Evolutionary conservation across 257 asterid species (phyloP), one percentile per base, ranked within the genome.

Genomic region (Leptodermis oblonga): DNA sequence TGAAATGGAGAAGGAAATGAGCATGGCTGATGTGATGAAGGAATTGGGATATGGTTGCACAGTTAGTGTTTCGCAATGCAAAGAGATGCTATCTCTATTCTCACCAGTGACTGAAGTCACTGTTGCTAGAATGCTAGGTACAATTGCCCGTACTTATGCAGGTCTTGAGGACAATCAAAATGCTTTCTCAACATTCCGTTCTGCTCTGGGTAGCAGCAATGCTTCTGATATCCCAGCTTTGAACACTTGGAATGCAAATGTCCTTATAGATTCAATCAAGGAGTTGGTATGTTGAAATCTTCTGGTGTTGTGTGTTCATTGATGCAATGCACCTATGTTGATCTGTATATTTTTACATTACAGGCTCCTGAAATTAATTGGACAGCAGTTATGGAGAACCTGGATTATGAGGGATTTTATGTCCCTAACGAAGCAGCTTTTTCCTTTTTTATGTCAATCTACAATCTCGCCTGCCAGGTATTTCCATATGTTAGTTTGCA

Each of bases 1-100:
- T 31, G 98, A 94, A 74, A 86, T 91, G 98, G 97, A 91, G 87
- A 89, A 86, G 80, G 97, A 88, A 85, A 86, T 86, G 85, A 85
- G 90, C 85, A 88, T 94, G 86, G 89, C 97, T 55, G 97, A 87
- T 68, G 82, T 88, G 70, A 84, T 94, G 92, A 85, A 85, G 74
- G 99, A 94, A 79, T 78, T 94, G 75, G 98, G 99, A 73, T 92
- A 88, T 82, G 95, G 95, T 53, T 91, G 98, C 93, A 91, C 97
- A 25, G 83, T 67, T 34, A 83, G 75, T 77, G 82, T 79, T 46
- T 67, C 92, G 67, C 96, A 82, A 63, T 94, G 99, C 96, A 91
- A 86, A 70, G 97, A 94, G 76, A 85, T 89, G 46, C 43, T 94
- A 74, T 87, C 96, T 66, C 85, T 88, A 48, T 86, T 83, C 79